Evolutionary conservation across 129 eudicot species (phyloP).

Genomic region (Flaveria linearis): DNA sequence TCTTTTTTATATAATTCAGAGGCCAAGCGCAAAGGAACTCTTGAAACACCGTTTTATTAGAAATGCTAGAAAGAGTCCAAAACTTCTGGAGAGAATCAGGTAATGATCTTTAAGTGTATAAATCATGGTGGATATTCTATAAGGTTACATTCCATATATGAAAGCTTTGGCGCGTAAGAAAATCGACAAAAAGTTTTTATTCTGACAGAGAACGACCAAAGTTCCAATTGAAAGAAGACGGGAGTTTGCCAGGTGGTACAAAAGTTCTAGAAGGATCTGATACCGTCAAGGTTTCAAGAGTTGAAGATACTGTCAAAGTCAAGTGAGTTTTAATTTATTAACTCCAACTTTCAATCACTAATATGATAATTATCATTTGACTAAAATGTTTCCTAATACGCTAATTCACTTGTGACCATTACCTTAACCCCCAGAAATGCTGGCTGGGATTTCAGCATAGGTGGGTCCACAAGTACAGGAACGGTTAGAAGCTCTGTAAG

Average conservation of each 20-base stretch:
- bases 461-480: constrained; percentile 68
- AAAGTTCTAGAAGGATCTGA: constrained; percentile 59
- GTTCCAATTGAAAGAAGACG: constrained; percentile 71
- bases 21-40: constrained; percentile 94
- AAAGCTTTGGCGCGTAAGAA: constrained; percentile 5
- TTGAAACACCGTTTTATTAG: constrained; percentile 78
- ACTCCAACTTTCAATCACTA: neutral
- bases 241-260: constrained; percentile 45
- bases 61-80: constrained; percentile 74
- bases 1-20: constrained; percentile 40
- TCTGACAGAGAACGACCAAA: constrained; percentile 76
- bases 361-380: neutral
- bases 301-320: constrained; percentile 58
- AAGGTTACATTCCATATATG: neutral
- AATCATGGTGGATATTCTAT: neutral
- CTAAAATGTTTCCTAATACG: neutral
- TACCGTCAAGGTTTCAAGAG: constrained; percentile 61
- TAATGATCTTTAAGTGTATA: constrained; percentile 18
- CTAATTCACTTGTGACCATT: constrained; percentile 19
- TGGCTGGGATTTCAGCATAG: constrained; percentile 93
- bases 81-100: constrained; percentile 91
- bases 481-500: constrained; percentile 74
- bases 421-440: constrained; percentile 50
- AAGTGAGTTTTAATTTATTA: constrained; percentile 45
- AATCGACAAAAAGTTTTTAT: neutral